A percentile compares a stretch with the other conserved stretches of the same genome.
Conservation (phyloP, 208 protist genomes). For the Ichthyophonus hoferi region DNA sequence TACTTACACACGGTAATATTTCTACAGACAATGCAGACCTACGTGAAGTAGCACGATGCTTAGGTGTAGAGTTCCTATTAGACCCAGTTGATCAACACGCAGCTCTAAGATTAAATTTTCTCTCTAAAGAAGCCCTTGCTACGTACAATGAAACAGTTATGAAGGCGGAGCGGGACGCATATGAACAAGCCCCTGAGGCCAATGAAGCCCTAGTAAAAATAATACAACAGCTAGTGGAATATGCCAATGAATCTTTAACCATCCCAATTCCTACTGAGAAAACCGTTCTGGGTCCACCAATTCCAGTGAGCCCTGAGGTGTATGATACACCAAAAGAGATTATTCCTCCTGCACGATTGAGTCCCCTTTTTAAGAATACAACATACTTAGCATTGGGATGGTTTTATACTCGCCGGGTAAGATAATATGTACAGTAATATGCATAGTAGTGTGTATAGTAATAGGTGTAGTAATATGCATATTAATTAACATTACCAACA, state of each 20-base stretch:
- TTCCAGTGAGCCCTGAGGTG: background rate
- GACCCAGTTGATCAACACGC: background rate
- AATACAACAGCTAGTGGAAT: background rate
- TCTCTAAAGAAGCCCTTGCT: background rate
- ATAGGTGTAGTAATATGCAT: no score
- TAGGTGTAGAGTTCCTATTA: background rate
- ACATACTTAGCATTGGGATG: constrained; percentile 11
- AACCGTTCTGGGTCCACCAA: background rate
- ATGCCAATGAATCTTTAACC: background rate
- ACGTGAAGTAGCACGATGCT: background rate
- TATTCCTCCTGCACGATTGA: background rate
- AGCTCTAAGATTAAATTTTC: background rate
- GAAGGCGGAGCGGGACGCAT: background rate
- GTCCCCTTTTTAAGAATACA: background rate
- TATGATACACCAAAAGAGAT: constrained; percentile 2
- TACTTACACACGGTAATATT: no score
- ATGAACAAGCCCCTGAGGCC: background rate
- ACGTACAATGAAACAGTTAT: constrained; percentile 19
- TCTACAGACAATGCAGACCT: background rate
- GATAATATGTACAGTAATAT: no score
- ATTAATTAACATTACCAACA: no score
- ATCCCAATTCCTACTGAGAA: background rate
- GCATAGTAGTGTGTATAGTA: no score
- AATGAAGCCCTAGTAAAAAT: background rate
- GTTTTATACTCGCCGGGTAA: background rate